Evolutionary conservation across 208 protist genomes (phyloP).

Genomic region (Leishmania martiniquensis): DNA sequence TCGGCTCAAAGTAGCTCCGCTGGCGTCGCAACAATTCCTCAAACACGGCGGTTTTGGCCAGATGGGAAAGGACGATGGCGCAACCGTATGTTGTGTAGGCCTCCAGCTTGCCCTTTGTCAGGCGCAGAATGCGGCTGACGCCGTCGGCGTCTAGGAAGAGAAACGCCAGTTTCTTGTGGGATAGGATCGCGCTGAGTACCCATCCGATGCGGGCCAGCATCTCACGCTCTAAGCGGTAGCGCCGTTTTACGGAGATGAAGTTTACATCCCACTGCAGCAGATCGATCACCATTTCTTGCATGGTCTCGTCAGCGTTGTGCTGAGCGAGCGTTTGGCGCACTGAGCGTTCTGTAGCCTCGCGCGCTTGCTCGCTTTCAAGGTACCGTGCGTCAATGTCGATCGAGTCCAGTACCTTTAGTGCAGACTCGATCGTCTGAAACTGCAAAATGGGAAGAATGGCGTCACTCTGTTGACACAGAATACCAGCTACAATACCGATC

Average conservation of each 20-base stretch:
- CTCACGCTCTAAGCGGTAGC: constrained; percentile 55
- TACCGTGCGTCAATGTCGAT: constrained; percentile 32
- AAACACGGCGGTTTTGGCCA: constrained; percentile 67
- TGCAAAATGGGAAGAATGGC: constrained; percentile 68
- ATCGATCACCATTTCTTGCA: constrained; percentile 1
- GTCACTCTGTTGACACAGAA: constrained; percentile 78
- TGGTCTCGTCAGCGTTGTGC: constrained; percentile 6
- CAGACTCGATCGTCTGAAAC: constrained; percentile 76
- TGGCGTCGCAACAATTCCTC: constrained; percentile 79
- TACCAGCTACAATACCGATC: constrained; percentile 59
- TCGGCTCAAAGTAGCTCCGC: constrained; percentile 57
- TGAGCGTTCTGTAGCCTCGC: constrained; percentile 11
- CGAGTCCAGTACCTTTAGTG: constrained; percentile 69
- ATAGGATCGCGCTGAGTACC: constrained; percentile 78
- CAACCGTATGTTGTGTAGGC: constrained; percentile 66
- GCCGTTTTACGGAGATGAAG: constrained; percentile 30
- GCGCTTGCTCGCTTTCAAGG: constrained; percentile 17
- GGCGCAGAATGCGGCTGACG: constrained; percentile 49
- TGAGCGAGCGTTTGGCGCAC: constrained; percentile 24
- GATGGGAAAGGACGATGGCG: constrained; percentile 70
- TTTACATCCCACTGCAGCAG: constrained; percentile 29
- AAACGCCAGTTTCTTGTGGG: constrained; percentile 79
- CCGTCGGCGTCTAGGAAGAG: constrained; percentile 77
- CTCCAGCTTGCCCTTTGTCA: constrained; percentile 45
- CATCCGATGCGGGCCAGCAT: constrained; percentile 64